A percentile compares a stretch with the other conserved stretches of the same genome.
phyloP scores from a whole-genome alignment of 805 yeast genomes.

The Yarrowia bubula region DNA sequence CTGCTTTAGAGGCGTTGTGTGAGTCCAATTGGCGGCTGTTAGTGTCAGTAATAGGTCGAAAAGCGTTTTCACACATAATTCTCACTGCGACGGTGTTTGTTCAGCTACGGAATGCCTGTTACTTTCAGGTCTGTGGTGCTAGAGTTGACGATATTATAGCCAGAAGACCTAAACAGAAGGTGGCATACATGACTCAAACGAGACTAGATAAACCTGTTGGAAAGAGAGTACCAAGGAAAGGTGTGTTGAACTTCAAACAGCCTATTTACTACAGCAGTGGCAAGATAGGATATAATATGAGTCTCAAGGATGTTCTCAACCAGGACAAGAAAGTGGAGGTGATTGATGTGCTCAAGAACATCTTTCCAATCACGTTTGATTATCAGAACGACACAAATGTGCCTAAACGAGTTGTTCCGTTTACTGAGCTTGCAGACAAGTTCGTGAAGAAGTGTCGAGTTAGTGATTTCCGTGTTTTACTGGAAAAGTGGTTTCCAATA shows the following conservation, averaged over 20 bases:
- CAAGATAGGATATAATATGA: background rate
- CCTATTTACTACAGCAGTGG: background rate
- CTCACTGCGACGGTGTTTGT: too few relatives aligned
- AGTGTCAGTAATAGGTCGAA: too few relatives aligned
- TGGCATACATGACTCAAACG: too few relatives aligned
- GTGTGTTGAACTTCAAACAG: background rate
- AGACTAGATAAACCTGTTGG: background rate
- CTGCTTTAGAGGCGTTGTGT: too few relatives aligned
- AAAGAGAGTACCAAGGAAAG: background rate
- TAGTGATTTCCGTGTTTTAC: background rate
- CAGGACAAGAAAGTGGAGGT: background rate
- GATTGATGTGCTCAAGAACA: background rate
- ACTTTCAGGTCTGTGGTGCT: too few relatives aligned
- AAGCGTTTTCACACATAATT: too few relatives aligned
- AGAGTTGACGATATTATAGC: too few relatives aligned
- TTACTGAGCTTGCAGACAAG: background rate
- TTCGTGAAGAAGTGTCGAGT: background rate
- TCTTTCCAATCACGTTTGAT: background rate
- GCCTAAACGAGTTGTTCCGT: background rate
- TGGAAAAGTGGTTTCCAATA: slow-evolving; percentile 3
- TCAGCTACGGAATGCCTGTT: too few relatives aligned
- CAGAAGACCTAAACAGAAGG: too few relatives aligned
- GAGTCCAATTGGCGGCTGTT: too few relatives aligned
- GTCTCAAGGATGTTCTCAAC: background rate
- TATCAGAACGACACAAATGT: background rate